A percentile compares a stretch with the other conserved stretches of the same genome.
These are phyloP conservation scores for Pythium dissotocum DNA, from an alignment of 352 stramenopile genomes.

Conservation along the genomic window DNA sequence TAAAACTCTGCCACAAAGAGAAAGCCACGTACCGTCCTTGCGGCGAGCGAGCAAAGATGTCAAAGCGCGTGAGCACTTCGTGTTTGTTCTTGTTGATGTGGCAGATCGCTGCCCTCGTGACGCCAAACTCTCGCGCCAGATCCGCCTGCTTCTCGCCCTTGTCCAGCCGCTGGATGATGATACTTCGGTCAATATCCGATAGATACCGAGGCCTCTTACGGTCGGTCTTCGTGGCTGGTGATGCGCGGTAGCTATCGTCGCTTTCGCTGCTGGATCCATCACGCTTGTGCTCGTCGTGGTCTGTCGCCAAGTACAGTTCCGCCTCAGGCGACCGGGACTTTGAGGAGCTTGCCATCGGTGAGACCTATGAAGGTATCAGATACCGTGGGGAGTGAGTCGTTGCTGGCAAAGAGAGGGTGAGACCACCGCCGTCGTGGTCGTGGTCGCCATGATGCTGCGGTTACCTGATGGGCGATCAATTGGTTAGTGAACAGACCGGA, in stretches of 20 bases:
- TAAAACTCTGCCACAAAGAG: too few relatives aligned
- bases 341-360: not conserved
- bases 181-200: conserved; percentile 49
- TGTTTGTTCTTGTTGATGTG: conserved; percentile 73
- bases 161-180: conserved; percentile 71
- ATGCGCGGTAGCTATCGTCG: not conserved
- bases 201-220: too few relatives aligned
- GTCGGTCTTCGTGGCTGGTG: too few relatives aligned
- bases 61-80: conserved; percentile 7
- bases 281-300: not conserved
- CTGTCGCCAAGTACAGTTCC: not conserved
- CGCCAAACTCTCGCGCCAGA: conserved; percentile 65
- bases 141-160: conserved; percentile 66
- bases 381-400: too few relatives aligned
- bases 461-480: too few relatives aligned
- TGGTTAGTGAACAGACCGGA: too few relatives aligned
- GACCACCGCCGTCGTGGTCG: too few relatives aligned
- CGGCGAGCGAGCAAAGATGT: not conserved
- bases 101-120: conserved; percentile 69
- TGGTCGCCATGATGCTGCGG: too few relatives aligned
- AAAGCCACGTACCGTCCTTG: not conserved
- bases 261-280: not conserved
- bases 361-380: too few relatives aligned
- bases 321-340: not conserved
- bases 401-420: too few relatives aligned